Conservation (phyloP, 2,329 filamentous ascomycete species). For the Stylonectria norvegica region DNA sequence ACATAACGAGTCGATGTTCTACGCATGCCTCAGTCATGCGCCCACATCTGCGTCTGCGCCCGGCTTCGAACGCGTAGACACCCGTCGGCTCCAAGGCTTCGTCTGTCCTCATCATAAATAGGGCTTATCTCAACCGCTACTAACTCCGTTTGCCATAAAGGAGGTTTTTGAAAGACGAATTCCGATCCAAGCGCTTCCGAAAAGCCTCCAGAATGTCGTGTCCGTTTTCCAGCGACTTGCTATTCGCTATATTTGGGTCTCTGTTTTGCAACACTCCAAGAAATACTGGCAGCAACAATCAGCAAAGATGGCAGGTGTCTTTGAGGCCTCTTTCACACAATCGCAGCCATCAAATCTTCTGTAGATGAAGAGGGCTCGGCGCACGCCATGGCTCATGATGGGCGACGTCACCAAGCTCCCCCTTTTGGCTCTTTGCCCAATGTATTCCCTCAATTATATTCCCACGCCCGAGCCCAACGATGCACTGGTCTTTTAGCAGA, state of each 20-base stretch:
- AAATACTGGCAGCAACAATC: constrained; percentile 10
- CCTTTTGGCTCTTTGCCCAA: neutral
- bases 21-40: constrained; percentile 11
- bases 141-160: neutral
- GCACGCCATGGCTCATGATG: constrained; percentile 7
- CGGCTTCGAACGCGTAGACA: too few relatives aligned
- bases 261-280: constrained; percentile 7
- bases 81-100: too few relatives aligned
- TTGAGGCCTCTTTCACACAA: constrained; percentile 9
- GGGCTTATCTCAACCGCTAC: constrained; percentile 5
- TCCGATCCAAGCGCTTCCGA: constrained; percentile 2
- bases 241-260: constrained; percentile 13
- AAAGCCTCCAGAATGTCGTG: constrained; percentile 9
- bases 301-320: constrained; percentile 11
- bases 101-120: too few relatives aligned
- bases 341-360: constrained; percentile 10
- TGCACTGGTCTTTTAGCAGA: constrained; percentile 7
- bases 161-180: neutral
- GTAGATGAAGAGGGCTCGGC: constrained; percentile 10
- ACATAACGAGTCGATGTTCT: constrained; percentile 4
- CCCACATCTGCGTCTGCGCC: too few relatives aligned
- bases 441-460: constrained; percentile 8
- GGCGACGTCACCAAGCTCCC: too few relatives aligned
- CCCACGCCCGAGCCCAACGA: constrained; percentile 7
- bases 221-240: constrained; percentile 3